Evolutionary conservation across 1,139 yeast species (phyloP).

Genomic region (Magnusiomyces fungicola): DNA sequence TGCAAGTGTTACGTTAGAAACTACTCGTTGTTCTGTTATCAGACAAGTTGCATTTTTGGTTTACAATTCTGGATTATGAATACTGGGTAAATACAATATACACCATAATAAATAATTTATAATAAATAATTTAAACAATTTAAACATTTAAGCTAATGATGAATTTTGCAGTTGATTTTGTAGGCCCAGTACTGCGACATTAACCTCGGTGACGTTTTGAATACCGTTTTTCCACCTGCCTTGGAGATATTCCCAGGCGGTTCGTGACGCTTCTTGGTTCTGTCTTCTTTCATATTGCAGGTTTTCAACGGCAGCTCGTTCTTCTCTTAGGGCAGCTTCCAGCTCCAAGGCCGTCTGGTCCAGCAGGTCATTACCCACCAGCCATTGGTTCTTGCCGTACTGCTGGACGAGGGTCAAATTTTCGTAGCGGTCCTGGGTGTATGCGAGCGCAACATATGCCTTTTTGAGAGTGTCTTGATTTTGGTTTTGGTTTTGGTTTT

Average conservation of each 20-base stretch:
- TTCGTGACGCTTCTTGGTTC: conserved; percentile 21
- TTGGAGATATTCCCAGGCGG: conserved; percentile 24
- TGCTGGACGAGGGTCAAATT: conserved; percentile 24
- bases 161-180: conserved; percentile 18
- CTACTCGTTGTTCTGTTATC: no score
- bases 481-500: conserved; percentile 9
- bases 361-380: conserved; percentile 28
- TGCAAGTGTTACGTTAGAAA: no score
- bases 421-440: conserved; percentile 26
- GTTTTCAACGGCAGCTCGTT: conserved; percentile 19
- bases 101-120: no score
- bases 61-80: no score
- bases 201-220: conserved; percentile 25
- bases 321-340: conserved; percentile 20
- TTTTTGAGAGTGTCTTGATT: conserved; percentile 17
- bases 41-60: no score
- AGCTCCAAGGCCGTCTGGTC: conserved; percentile 23
- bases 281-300: conserved; percentile 22
- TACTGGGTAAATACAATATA: no score
- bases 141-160: no score
- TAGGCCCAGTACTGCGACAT: conserved; percentile 23
- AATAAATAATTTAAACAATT: no score
- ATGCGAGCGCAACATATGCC: conserved; percentile 27
- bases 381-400: conserved; percentile 32
- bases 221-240: conserved; percentile 25